Base-by-base conservation (phyloP, 805 yeast genomes). In the Yarrowia phangngaensis region DNA sequence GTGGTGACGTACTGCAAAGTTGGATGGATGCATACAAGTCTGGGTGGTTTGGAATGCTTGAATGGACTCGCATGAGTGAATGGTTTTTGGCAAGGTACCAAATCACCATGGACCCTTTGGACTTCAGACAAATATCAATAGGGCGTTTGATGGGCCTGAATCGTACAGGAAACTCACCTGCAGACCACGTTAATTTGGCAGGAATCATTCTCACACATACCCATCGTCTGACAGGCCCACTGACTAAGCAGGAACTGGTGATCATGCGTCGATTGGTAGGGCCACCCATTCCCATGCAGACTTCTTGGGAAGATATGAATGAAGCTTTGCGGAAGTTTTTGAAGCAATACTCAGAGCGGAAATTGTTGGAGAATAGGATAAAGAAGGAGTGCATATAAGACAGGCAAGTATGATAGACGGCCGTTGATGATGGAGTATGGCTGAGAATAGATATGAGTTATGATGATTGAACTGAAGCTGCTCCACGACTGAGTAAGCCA, bases 61-160 rank as follows among this genome's bases (percentile, higher is more conserved):
- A 38, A 14, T 38, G 45, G 45, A 8, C 13, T 3, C 31, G 19
- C 3, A 38, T 38, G 45, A 19, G 24, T 3, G 45, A 38, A 16
- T 38, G 45, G 45, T 38, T 38, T 9, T 14, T 38, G 26, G 45
- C 45, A 13, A 38, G 27, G 32, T 38, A n/a, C 24, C 45, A 38
- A 32, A 13, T 28, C 6, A 38, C 45, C 7, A 38, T 38, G 45
- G 45, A 38, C 19, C 19, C 23, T 14, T 19, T 27, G 45, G 45
- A 38, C 45, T 27, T 26, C n/a, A n/a, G 45, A n/a, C 45, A 38
- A 14, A 19, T 38, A 24, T 22, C 17, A 2, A 32, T 38, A 12
- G 45, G 45, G 17, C n/a, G 45, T 6, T 32, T 38, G 17, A 38
- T 38, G 45, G 32, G 27, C 24, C 8, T 38, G 9, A 27, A 38